Evolutionary conservation across 371 early-diverging fungal species (phyloP).

Genomic region (Lichtheimia hyalospora): DNA sequence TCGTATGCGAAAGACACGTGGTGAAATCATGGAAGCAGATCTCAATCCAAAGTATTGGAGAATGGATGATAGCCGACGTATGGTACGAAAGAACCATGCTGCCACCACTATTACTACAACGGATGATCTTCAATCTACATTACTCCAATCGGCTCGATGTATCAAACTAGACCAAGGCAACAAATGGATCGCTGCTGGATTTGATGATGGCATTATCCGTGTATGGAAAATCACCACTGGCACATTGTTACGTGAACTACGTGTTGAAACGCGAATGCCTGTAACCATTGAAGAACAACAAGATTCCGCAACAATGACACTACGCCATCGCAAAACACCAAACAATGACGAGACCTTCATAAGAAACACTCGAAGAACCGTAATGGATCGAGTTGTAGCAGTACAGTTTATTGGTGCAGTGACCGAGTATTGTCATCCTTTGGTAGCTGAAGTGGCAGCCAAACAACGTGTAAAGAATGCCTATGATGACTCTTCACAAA

Average conservation of each 20-base stretch:
- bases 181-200: slow-evolving; percentile 33
- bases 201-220: slow-evolving; percentile 33
- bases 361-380: not conserved
- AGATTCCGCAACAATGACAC: not conserved
- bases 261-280: slow-evolving; percentile 10
- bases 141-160: slow-evolving; percentile 18
- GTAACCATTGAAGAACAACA: slow-evolving; percentile 12
- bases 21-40: slow-evolving; percentile 17
- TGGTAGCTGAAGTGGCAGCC: slow-evolving; percentile 30
- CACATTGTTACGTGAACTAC: slow-evolving; percentile 23
- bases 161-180: slow-evolving; percentile 28
- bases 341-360: not conserved
- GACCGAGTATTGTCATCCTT: slow-evolving; percentile 28
- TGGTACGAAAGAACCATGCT: too few species aligned
- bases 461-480: slow-evolving; percentile 8
- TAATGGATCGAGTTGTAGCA: slow-evolving; percentile 18
- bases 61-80: not conserved
- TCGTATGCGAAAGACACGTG: slow-evolving; percentile 12
- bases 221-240: slow-evolving; percentile 29
- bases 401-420: slow-evolving; percentile 28
- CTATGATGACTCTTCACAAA: slow-evolving; percentile 17
- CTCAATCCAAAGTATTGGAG: slow-evolving; percentile 19
- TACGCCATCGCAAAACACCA: not conserved
- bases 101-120: not conserved
- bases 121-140: slow-evolving; percentile 1